Evolutionary conservation across 1,139 yeast species (phyloP), one percentile per base, ranked within the genome.

Genomic region (Suhomyces bribrorum): DNA sequence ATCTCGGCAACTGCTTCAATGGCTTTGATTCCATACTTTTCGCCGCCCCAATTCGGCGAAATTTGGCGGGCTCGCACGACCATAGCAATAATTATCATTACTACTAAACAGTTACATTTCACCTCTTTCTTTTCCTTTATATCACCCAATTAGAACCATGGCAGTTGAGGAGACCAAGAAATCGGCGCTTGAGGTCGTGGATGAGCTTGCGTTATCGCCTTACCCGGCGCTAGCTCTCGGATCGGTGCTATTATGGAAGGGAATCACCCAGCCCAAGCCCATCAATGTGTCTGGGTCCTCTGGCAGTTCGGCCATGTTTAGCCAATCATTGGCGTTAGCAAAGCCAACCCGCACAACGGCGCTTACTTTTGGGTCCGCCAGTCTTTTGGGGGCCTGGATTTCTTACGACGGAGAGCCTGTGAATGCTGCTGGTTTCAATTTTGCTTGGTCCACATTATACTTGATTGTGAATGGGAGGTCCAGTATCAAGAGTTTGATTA

Each of bases 361-460:
- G 45, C 62, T 59, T 31, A 50, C 64, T 7, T 56, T 57, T 43
- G 90, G 95, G 5, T 66, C 79, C 1, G 83, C 90, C 23, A 71
- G 80, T 48, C 86, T 84, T 1, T 63, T 86, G 13, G 97, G 97
- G 17, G 87, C 90, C 12, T 86, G 79, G 70, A 83, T 90, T 70
- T 77, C 85, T 40, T 70, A 70, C 49, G 97, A 90, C 56, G 86
- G 89, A 13, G 97, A 89, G 54, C 66, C 81, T 26, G 75, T 78
- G 37, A 84, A 87, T 62, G 97, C 96, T 6, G 78, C 95, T 1
- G 97, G 97, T 0, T 87, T 92, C 61, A 73, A 81, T 5, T 76
- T 86, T 53, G 96, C 95, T 4, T 92, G 97, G 97, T 79, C 89
- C 12, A 59, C 86, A 4, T 65, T 90, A 38, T 92, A 88, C 55